Evolutionary conservation across 208 protist genomes (phyloP), one percentile per base, ranked within the genome.

Genomic region (Trypanosomatidae sp.): DNA sequence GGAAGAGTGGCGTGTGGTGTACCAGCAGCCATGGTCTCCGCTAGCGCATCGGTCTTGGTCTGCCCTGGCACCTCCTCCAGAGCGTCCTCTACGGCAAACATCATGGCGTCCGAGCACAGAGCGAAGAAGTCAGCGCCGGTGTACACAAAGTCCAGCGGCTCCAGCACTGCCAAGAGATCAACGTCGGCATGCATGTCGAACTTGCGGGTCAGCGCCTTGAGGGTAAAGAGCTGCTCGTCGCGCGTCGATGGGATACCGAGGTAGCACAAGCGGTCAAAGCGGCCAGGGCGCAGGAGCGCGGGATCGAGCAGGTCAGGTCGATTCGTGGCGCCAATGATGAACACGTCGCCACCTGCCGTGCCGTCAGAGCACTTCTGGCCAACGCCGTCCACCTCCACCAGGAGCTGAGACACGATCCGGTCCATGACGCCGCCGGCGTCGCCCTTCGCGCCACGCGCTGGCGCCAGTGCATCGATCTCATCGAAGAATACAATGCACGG

Each of bases 41-140:
- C 44, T 53, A 30, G 6, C 25, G 47, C 30, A 8, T 41, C 66
- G 8, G 67, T 62, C 1, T 62, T 46, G 4, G 76, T 65, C 9
- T 72, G 56, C 22, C 55, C 46, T n/a, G 75, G 76, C 58, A 80
- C 67, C 22, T 71, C 41, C 62, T 91, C 82, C 8, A 96, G 71
- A 36, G 84, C 80, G 44, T 98, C 91, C 41, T 97, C 84, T n/a
- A 99, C 91, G 19, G 98, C 95, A 69, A 90, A 86, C 83, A 99
- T 94, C 81, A 98, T 95, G 4, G 98, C 97, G 78, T 99, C 97
- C 9, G 93, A 93, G 83, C 95, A 98, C 9, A 99, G 76, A 17
- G 95, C 91, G 46, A 96, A 97, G 58, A 99, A 87, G 78, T 99
- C 98, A 3, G 98, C 98, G 25, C 98, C 98, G 36, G 92, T 98